Evolutionary conservation across 352 stramenopile genomes (phyloP), one percentile per base, ranked within the genome.

Genomic region (Pythium rhizo-oryzae): DNA sequence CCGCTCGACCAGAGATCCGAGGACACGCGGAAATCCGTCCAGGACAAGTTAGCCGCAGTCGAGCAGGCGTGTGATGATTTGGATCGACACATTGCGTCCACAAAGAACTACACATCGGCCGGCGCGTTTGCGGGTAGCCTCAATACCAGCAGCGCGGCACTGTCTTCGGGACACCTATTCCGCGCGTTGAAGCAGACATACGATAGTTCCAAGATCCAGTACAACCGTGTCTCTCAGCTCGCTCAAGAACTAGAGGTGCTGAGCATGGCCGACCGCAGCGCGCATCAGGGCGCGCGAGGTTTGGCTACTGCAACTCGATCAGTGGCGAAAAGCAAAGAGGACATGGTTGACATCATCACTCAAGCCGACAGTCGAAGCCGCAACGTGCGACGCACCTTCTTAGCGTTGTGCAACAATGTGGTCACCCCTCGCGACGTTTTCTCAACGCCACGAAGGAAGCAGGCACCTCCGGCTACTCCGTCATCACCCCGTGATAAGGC

Each of bases 141-240:
- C 54, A 55, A 52, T 53, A 60, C 28, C 46, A 47, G 25, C 23
- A 59, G 54, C n/a, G 55, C 59, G 25, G 49, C 64, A 18, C 63
- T 78, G 33, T 82, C 79, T 21, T 78, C 80, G 4, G 71, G 70
- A 19, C 75, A 89, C 24, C 77, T 92, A 19, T 90, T 92, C 71
- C 79, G 80, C 56, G 79, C 89, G 30, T 63, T 92, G 28, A 90
- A 90, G 61, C 80, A 90, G 39, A 92, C 84, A 41, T 92, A 90
- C 53, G 82, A 92, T 59, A 90, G 72, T 35, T 90, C 84, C 18
- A 92, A 92, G 73, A 62, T 83, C 47, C 80, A 92, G 69, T 92
- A 92, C 64, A 90, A 92, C 70, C 78, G 74, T 18, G 82, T 81
- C 18, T 90, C 72, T 39, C 69, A 78, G 9, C 49, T 92, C 16